Evolutionary conservation across 768 basidiomycete species (phyloP).

Genomic region (Plicaturopsis crispa): DNA sequence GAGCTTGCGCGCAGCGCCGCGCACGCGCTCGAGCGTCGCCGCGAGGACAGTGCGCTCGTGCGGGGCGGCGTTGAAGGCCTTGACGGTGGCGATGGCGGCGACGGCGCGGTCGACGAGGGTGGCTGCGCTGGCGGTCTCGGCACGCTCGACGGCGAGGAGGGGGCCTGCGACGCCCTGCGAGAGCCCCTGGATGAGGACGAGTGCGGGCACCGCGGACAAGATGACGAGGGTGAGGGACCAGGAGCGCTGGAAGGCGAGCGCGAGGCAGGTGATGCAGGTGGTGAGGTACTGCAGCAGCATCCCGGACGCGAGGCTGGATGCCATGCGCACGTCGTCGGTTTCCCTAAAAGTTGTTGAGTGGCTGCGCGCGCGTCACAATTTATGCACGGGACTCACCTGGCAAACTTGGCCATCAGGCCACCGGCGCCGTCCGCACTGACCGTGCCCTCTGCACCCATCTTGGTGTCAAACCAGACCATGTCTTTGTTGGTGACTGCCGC

Average conservation of each 20-base stretch:
- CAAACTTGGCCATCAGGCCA: constrained; percentile 90
- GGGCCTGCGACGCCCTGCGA: constrained; percentile 68
- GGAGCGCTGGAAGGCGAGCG: constrained; percentile 76
- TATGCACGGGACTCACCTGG: constrained; percentile 65
- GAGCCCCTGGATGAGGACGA: constrained; percentile 67
- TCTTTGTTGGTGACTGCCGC: constrained; percentile 56
- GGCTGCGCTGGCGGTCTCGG: constrained; percentile 61
- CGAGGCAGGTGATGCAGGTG: constrained; percentile 70
- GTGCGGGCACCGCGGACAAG: constrained; percentile 79
- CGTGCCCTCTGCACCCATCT: constrained; percentile 53
- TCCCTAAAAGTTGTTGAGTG: constrained; percentile 45
- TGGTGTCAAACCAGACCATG: constrained; percentile 88
- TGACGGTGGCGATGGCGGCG: constrained; percentile 80
- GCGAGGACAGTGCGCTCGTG: constrained; percentile 43
- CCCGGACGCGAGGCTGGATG: constrained; percentile 74
- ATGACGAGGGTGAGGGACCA: constrained; percentile 87
- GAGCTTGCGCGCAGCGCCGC: constrained; percentile 41
- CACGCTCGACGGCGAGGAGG: constrained; percentile 59
- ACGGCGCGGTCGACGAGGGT: constrained; percentile 75
- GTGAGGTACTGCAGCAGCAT: constrained; percentile 74
- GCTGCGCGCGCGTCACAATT: neutral
- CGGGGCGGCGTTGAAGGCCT: constrained; percentile 77
- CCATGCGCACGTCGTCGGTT: constrained; percentile 88
- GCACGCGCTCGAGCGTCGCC: constrained; percentile 36
- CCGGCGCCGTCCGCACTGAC: constrained; percentile 61